Evolutionary conservation across 345 rosid genomes (phyloP), one percentile per base, ranked within the genome.

Genomic region (Nephelium lappaceum): DNA sequence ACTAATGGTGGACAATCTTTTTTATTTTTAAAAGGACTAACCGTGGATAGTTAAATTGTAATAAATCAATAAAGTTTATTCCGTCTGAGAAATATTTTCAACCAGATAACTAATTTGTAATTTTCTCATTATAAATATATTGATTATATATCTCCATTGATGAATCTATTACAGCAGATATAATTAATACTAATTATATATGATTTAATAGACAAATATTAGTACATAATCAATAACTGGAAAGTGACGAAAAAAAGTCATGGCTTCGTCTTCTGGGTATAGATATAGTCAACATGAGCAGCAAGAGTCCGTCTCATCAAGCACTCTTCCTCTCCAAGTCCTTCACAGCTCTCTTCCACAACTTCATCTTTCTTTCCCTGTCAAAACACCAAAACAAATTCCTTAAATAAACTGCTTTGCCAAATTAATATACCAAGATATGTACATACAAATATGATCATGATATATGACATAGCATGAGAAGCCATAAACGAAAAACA

Each of bases 221-320:
- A 1, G 10, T 21, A 53, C 15, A 71, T 18, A 31, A 15, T 16
- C 45, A 18, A 18, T 49, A 3, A 12, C 42, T 8, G 11, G 6
- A 15, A 24, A 16, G 12, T 51, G 38, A 43, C 38, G 23, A 15
- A 6, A 27, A 18, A 55, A 4, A 57, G 8, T 81, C 82, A 70
- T 27, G 86, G 89, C 45, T 86, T 83, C 1, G 80, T 81, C 36
- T 85, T 85, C 83, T 87, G 91, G 66, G 91, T 87, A 73, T 85
- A 91, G 63, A 89, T 86, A 57, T 91, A 91, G 72, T 91, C 93
- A 31, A 65, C 38, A 84, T 91, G 92, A 70, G 90, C 88, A 25
- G 85, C 88, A 61, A 88, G 87, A 77, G 92, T 80, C 77, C 89
- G 86, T 76, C 86, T 83, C 74, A 76, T 77, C 82, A 88, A 71